phyloP scores from a whole-genome alignment of 331 rosid species.

The Stylosanthes scabra region DNA sequence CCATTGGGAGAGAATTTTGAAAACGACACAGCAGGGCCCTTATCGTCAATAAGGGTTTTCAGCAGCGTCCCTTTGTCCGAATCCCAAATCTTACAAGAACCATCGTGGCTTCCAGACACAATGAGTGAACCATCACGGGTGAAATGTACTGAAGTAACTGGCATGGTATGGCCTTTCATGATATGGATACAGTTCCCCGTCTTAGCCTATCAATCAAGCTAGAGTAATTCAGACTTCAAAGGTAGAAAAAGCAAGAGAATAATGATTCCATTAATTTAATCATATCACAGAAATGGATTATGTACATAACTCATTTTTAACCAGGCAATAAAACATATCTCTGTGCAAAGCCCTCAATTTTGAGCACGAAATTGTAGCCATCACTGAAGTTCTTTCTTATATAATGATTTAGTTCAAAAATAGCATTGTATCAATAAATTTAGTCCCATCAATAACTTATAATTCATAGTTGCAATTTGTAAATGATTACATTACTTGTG shows the following conservation, averaged over 20 bases:
- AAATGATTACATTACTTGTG: too few species aligned
- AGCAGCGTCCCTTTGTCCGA: conserved; percentile 52
- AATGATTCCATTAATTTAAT: not conserved
- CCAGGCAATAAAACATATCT: not conserved
- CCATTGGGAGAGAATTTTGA: conserved; percentile 96
- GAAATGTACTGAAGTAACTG: conserved; percentile 84
- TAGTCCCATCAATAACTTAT: too few species aligned
- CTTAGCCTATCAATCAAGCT: conserved; percentile 50
- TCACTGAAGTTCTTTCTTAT: not conserved
- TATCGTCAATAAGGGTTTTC: conserved; percentile 81
- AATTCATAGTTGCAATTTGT: too few species aligned
- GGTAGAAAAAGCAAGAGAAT: not conserved
- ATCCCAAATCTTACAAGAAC: conserved; percentile 95
- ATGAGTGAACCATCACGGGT: conserved; percentile 91
- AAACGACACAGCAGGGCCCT: conserved; percentile 75
- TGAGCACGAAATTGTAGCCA: not conserved
- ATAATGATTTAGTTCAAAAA: too few species aligned
- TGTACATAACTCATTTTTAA: not conserved
- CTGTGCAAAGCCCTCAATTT: not conserved
- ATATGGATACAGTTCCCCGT: conserved; percentile 75
- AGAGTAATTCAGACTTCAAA: not conserved
- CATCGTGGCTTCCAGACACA: conserved; percentile 91
- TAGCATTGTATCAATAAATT: too few species aligned
- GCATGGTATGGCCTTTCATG: conserved; percentile 75
- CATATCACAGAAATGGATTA: not conserved